Evolutionary conservation across 768 basidiomycete genomes (phyloP).

Genomic region (Pleurotus citrinopileatus): DNA sequence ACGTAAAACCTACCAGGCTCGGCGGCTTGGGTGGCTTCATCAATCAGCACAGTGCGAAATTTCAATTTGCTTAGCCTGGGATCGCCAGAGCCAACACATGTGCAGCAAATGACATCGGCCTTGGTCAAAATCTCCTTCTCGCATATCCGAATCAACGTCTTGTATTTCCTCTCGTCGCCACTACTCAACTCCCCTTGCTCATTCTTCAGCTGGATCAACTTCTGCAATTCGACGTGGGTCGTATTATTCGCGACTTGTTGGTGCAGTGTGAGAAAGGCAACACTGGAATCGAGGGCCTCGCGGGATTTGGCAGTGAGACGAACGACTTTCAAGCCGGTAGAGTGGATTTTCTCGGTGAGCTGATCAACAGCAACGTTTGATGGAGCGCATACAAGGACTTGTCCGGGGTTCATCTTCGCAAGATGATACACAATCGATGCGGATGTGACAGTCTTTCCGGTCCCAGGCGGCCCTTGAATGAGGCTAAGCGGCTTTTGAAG

Average conservation of each 20-base stretch:
- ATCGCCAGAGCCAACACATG: conserved; percentile 97
- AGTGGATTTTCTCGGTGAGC: conserved; percentile 97
- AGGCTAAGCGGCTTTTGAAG: conserved; percentile 96
- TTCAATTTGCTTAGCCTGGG: conserved; percentile 95
- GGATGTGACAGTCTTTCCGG: conserved; percentile 98
- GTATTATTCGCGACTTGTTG: conserved; percentile 97
- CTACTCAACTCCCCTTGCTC: conserved; percentile 97
- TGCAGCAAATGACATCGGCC: conserved; percentile 98
- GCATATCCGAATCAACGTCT: conserved; percentile 89
- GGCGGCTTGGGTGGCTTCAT: conserved; percentile 97
- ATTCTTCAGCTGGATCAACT: conserved; percentile 95
- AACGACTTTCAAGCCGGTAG: conserved; percentile 98
- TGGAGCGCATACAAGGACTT: conserved; percentile 97
- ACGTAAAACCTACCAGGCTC: conserved; percentile 72
- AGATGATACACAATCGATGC: conserved; percentile 98
- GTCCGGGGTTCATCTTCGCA: conserved; percentile 99
- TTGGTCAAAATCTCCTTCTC: conserved; percentile 96
- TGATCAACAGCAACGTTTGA: conserved; percentile 99
- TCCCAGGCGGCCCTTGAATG: conserved; percentile 98
- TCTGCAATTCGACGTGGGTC: conserved; percentile 94
- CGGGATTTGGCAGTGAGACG: conserved; percentile 97
- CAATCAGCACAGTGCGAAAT: conserved; percentile 97
- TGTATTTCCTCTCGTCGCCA: conserved; percentile 97
- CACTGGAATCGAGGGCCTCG: conserved; percentile 95
- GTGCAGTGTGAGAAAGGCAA: conserved; percentile 91